phyloP scores from a whole-genome alignment of 768 basidiomycete genomes.

The Suillus weaverae region DNA sequence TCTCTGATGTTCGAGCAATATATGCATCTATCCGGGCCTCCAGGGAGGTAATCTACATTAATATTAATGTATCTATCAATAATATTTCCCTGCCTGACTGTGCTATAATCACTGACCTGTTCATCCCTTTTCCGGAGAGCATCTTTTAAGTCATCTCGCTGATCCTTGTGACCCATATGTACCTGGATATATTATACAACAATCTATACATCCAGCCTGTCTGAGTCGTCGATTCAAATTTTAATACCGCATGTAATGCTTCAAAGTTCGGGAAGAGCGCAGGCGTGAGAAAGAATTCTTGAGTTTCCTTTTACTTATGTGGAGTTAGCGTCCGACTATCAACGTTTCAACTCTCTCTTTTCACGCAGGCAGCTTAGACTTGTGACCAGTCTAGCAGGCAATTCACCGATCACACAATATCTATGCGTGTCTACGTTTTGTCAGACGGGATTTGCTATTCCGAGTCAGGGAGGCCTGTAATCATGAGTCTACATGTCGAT shows the following conservation, averaged over 20 bases:
- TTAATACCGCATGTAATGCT: neutral
- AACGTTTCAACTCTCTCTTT: too few species aligned
- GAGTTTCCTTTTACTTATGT: too few species aligned
- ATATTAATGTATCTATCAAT: neutral
- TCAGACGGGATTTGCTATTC: neutral
- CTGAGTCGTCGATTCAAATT: neutral
- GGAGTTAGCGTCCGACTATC: too few species aligned
- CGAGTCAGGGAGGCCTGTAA: neutral
- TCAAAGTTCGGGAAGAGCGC: neutral
- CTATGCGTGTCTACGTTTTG: neutral
- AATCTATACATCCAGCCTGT: slow-evolving; percentile 9
- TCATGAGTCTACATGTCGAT: neutral
- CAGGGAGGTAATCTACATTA: slow-evolving; percentile 28
- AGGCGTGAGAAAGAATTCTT: neutral
- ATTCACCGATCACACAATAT: neutral
- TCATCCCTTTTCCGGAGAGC: slow-evolving; percentile 27
- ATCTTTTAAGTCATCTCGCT: slow-evolving; percentile 20
- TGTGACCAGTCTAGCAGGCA: too few species aligned
- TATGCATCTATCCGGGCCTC: slow-evolving; percentile 36
- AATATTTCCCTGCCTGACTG: neutral
- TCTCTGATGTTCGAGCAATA: slow-evolving; percentile 39
- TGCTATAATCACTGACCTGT: slow-evolving; percentile 19
- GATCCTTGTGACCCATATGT: slow-evolving; percentile 26
- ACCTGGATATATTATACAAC: slow-evolving; percentile 7
- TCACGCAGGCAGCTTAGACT: neutral